Base-by-base conservation (phyloP, 768 basidiomycete species). In the Suillus spraguei region DNA sequence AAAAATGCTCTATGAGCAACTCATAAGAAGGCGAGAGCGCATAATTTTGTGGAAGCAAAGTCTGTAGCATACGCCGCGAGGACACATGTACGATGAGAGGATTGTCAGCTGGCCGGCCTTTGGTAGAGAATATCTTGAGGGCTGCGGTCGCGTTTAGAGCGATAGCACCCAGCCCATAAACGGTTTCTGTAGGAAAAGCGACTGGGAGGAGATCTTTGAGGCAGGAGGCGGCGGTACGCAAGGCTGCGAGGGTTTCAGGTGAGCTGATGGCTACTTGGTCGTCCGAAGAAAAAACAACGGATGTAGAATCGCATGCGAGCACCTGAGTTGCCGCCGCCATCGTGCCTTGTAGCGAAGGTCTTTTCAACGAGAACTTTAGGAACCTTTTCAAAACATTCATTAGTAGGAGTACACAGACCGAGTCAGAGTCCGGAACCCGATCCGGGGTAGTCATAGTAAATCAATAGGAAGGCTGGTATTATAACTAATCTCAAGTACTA, bases 51-150 rank as follows among this genome's bases (percentile, higher is more conserved):
- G 95, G 94, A 10, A 97, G 82, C 63, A 97, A 81, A 6, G 85
- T 78, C 14, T 76, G 75, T 17, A 99, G 86, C 97, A 99, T 99
- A 44, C 80, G 69, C 24, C 82, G 76, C 0, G 94, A 95, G 9
- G 94, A 94, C 64, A 99, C 87, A 76, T 99, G 97, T 32, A 98
- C 92, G 81, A 99, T 99, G 60, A 99, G 83, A 2, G 97, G 97
- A 76, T 99, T 99, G 76, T 99, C 97, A 5, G 91, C 79, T 8
- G 97, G 97, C 60, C 97, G 85, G 44, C 95, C 93, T 71, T 99
- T 99, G 59, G 90, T 90, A 20, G 83, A 75, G 76, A 95, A 99
- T 69, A 99, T 95, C 68, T 82, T 83, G 3, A 82, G 71, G 6
- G 87, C 84, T 3, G 96, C 94, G 17, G 76, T 66, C 9, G 83